Evolutionary conservation across 768 basidiomycete genomes (phyloP).

Genomic region (Pisolithus tinctorius): DNA sequence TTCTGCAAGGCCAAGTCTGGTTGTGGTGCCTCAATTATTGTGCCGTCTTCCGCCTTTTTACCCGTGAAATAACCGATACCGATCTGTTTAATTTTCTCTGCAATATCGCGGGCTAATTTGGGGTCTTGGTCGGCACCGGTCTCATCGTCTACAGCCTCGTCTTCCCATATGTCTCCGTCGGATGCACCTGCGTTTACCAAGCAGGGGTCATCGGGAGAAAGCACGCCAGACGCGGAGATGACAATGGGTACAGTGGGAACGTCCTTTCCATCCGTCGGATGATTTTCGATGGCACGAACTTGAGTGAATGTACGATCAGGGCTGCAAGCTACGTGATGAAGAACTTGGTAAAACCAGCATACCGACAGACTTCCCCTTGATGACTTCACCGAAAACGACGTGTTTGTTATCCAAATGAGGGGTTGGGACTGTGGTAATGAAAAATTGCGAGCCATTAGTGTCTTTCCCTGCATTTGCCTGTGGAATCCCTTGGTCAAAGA

Average conservation of each 20-base stretch:
- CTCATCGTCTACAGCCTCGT: conserved; percentile 85
- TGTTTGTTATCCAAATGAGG: conserved; percentile 80
- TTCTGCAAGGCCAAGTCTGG: conserved; percentile 62
- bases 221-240: conserved; percentile 77
- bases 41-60: conserved; percentile 44
- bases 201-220: conserved; percentile 65
- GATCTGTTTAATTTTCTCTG: conserved; percentile 65
- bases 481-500: neutral
- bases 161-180: conserved; percentile 71
- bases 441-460: conserved; percentile 73
- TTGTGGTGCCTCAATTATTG: conserved; percentile 14
- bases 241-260: conserved; percentile 62
- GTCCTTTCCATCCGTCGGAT: conserved; percentile 66
- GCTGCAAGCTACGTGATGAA: neutral
- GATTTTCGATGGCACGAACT: conserved; percentile 78
- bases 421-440: conserved; percentile 68
- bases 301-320: neutral
- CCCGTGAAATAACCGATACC: conserved; percentile 79
- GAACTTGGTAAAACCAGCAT: conserved; percentile 4
- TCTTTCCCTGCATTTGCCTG: conserved; percentile 88
- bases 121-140: conserved; percentile 55
- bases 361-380: conserved; percentile 80
- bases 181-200: conserved; percentile 31
- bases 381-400: conserved; percentile 81
- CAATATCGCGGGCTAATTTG: conserved; percentile 65